phyloP scores from a whole-genome alignment of 192 early-diverging fungal genomes.

The Podila epigama region DNA sequence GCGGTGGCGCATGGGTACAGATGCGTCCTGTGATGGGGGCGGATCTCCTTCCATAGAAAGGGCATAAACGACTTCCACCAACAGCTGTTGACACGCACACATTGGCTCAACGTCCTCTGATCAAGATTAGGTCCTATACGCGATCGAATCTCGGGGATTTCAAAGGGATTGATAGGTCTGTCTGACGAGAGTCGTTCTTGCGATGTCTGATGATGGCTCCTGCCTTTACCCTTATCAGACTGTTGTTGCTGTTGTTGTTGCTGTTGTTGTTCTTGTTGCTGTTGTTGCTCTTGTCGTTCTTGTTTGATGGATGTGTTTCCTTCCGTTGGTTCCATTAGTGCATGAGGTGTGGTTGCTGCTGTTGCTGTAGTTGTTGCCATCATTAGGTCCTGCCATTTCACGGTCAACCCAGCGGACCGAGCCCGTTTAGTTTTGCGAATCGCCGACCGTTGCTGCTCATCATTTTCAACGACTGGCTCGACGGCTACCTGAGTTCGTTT shows the following conservation, averaged over 20 bases:
- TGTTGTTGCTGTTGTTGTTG: neutral
- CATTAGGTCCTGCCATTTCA: no score
- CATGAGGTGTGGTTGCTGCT: neutral
- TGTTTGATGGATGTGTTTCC: neutral
- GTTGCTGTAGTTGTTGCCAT: neutral
- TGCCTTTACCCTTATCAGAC: no score
- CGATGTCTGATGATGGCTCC: neutral
- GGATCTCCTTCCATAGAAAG: conserved; percentile 11
- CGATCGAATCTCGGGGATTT: conserved; percentile 22
- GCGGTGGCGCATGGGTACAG: neutral
- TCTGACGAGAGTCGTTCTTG: neutral
- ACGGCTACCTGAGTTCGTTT: no score
- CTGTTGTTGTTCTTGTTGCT: neutral
- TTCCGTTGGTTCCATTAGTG: neutral
- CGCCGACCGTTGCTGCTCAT: no score
- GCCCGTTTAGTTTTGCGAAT: no score
- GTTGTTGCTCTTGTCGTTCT: neutral
- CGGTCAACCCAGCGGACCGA: no score
- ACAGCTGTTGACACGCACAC: conserved; percentile 10
- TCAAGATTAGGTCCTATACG: conserved; percentile 18
- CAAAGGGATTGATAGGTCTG: conserved; percentile 21
- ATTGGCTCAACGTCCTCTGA: conserved; percentile 9
- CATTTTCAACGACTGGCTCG: no score
- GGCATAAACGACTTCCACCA: conserved; percentile 31
- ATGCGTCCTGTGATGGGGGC: conserved; percentile 6